phyloP scores from a whole-genome alignment of 106 monocot species.

The Ottelia alismoides region DNA sequence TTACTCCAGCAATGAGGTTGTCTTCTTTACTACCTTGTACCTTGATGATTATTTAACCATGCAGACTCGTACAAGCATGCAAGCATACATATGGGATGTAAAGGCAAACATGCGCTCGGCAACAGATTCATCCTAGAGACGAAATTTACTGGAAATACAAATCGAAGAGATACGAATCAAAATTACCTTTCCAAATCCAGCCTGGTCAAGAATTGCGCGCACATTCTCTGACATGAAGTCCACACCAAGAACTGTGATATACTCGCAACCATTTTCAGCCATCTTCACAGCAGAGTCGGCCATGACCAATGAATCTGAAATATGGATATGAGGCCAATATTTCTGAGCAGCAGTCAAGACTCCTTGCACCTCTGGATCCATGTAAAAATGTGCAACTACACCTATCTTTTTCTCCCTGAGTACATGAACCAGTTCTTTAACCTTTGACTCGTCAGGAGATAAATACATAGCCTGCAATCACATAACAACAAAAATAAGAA shows the following conservation, averaged over 20 bases:
- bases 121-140: too few relatives aligned
- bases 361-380: conserved; percentile 99
- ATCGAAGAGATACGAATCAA: not conserved
- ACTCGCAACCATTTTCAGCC: conserved; percentile 92
- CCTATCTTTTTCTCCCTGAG: conserved; percentile 92
- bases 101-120: too few relatives aligned
- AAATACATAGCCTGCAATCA: conserved; percentile 75
- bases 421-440: conserved; percentile 61
- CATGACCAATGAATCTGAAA: conserved; percentile 98
- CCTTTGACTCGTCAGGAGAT: conserved; percentile 59
- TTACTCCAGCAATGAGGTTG: too few relatives aligned
- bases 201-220: conserved; percentile 94
- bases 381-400: conserved; percentile 95
- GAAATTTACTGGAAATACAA: too few relatives aligned
- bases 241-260: conserved; percentile 86
- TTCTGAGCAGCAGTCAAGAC: conserved; percentile 88
- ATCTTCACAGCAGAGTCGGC: conserved; percentile 92
- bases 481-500: conserved; percentile 13
- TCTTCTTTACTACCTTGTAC: too few relatives aligned
- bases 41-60: too few relatives aligned
- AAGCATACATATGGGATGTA: too few relatives aligned
- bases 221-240: conserved; percentile 99
- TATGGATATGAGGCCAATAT: conserved; percentile 88
- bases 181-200: conserved; percentile 79
- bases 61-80: too few relatives aligned